A percentile compares a stretch with the other conserved stretches of the same genome.
phyloP scores from a whole-genome alignment of 2,329 filamentous ascomycete genomes.

The Phaeoacremonium minimum region DNA sequence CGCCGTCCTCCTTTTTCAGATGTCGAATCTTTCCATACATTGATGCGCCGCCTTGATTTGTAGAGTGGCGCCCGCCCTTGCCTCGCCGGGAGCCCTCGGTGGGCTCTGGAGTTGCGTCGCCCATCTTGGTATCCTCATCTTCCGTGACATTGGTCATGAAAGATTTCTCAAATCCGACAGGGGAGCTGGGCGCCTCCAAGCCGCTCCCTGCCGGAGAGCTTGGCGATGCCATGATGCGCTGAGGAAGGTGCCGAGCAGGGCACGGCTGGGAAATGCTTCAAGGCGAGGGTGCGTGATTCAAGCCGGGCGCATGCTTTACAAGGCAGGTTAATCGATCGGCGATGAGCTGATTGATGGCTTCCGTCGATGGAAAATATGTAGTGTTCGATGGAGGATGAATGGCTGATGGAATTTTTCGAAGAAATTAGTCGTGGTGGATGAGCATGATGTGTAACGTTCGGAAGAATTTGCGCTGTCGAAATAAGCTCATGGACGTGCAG shows the following conservation, averaged over 20 bases:
- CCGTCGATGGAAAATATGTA: no score
- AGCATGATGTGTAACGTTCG: no score
- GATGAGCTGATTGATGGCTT: no score
- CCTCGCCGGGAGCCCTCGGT: slow-evolving; percentile 19
- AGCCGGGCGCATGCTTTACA: no score
- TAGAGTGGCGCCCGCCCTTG: slow-evolving; percentile 16
- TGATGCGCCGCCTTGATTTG: slow-evolving; percentile 28
- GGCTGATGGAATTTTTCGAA: no score
- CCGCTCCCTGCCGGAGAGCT: slow-evolving; percentile 36
- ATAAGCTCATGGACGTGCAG: no score
- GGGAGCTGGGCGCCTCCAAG: slow-evolving; percentile 40
- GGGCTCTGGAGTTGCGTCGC: slow-evolving; percentile 37
- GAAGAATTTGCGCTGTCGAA: no score
- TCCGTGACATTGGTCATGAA: slow-evolving; percentile 42
- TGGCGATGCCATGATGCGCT: slow-evolving; percentile 25
- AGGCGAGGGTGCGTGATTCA: no score
- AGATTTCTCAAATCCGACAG: slow-evolving; percentile 37
- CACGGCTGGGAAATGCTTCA: no score
- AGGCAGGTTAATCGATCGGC: no score
- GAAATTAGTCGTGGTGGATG: no score
- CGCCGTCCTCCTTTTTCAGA: slow-evolving; percentile 84
- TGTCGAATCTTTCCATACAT: slow-evolving; percentile 70
- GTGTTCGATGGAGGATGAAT: no score
- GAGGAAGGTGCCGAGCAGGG: background rate
- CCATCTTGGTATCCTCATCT: slow-evolving; percentile 39